Evolutionary conservation across 2,329 filamentous ascomycete species (phyloP).

Genomic region (Beauveria bassiana): DNA sequence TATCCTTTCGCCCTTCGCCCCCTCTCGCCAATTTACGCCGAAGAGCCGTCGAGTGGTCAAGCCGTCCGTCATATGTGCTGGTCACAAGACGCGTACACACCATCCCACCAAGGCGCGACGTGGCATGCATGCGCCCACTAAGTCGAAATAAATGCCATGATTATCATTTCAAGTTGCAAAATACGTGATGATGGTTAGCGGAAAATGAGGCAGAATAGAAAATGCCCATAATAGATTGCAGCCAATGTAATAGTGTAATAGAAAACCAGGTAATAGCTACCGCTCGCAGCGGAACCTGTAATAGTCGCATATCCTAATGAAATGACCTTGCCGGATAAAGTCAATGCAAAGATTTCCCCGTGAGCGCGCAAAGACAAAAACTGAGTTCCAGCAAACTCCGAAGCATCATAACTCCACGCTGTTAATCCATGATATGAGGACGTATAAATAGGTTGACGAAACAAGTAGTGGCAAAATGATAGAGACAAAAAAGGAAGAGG

Average conservation of each 20-base stretch:
- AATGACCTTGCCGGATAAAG: not conserved
- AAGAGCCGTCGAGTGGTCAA: not conserved
- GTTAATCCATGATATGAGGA: not conserved
- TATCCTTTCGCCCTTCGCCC: too few species aligned
- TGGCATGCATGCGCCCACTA: not conserved
- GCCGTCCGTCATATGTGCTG: not conserved
- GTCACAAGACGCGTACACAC: not conserved
- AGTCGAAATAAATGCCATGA: not conserved
- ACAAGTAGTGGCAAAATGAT: not conserved
- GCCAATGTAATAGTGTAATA: not conserved
- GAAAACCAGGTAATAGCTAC: not conserved
- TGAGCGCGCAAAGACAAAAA: not conserved
- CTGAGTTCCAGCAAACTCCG: conserved; percentile 2
- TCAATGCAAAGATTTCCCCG: not conserved
- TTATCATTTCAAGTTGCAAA: too few species aligned
- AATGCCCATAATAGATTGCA: not conserved
- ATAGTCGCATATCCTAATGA: not conserved
- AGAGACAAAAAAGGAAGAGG: conserved; percentile 11
- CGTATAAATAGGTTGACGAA: conserved; percentile 3
- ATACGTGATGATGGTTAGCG: too few species aligned
- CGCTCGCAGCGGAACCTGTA: not conserved
- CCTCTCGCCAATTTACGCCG: not conserved
- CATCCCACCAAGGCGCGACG: not conserved
- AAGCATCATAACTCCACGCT: conserved; percentile 11
- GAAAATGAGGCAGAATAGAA: not conserved